Conservation (phyloP, 148 eudicot species). For the Cornus kousa region DNA sequence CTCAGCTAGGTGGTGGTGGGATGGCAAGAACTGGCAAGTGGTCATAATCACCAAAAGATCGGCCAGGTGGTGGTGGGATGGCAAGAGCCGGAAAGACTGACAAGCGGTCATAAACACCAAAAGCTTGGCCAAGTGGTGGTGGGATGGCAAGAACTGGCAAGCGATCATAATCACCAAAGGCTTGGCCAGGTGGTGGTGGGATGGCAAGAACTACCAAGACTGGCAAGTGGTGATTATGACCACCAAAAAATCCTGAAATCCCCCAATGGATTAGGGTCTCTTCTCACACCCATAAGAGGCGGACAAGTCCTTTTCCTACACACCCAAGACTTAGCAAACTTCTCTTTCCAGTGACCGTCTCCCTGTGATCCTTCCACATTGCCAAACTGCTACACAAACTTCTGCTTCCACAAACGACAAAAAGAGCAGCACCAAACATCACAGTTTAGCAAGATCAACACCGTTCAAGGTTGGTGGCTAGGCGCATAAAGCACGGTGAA, state of each 20-base stretch:
- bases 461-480: slow-evolving; percentile 70
- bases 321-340: slow-evolving; percentile 47
- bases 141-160: too few relatives aligned
- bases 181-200: background rate
- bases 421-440: slow-evolving; percentile 57
- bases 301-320: slow-evolving; percentile 36
- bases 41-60: too few relatives aligned
- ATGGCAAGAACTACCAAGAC: slow-evolving; percentile 5
- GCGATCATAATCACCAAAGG: too few relatives aligned
- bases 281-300: slow-evolving; percentile 25
- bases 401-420: slow-evolving; percentile 34
- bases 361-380: slow-evolving; percentile 2
- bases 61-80: too few relatives aligned
- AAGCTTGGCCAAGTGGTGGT: too few relatives aligned
- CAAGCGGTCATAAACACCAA: too few relatives aligned
- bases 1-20: slow-evolving; percentile 12
- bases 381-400: slow-evolving; percentile 58
- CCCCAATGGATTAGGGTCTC: slow-evolving; percentile 35
- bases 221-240: slow-evolving; percentile 48
- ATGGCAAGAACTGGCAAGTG: too few relatives aligned
- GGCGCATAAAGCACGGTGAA: slow-evolving; percentile 68
- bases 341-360: slow-evolving; percentile 43
- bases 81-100: too few relatives aligned
- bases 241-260: slow-evolving; percentile 45
- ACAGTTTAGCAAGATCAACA: slow-evolving; percentile 56